phyloP scores from a whole-genome alignment of 805 yeast species.

The Ogataea neopini region DNA sequence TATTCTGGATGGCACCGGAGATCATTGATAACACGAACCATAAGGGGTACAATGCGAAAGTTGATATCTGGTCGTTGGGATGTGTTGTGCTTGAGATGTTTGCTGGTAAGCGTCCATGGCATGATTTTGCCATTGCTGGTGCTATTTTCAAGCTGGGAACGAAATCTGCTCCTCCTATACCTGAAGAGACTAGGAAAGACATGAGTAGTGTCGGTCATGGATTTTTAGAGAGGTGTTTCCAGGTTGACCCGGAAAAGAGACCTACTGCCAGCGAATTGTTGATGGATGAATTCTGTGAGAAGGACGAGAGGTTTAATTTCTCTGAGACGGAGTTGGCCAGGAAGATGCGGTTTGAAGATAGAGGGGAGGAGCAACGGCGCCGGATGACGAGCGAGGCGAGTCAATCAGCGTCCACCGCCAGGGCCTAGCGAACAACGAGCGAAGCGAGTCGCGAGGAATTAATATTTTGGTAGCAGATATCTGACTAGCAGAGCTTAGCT shows the following conservation, averaged over 20 bases:
- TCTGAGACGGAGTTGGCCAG: conserved; percentile 33
- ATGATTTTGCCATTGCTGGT: conserved; percentile 89
- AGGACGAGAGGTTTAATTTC: conserved; percentile 30
- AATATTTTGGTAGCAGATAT: too few relatives aligned
- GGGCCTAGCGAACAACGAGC: too few relatives aligned
- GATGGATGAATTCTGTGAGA: conserved; percentile 43
- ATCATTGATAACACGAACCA: conserved; percentile 83
- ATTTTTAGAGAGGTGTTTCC: conserved; percentile 77
- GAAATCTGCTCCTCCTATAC: conserved; percentile 92
- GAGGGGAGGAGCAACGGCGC: conserved; percentile 28
- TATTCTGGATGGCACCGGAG: conserved; percentile 99
- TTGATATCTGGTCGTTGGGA: conserved; percentile 97
- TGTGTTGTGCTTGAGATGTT: conserved; percentile 97
- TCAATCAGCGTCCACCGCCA: too few relatives aligned
- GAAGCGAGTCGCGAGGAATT: too few relatives aligned
- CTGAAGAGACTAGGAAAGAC: conserved; percentile 73
- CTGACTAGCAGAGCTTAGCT: too few relatives aligned
- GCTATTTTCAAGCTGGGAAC: conserved; percentile 90
- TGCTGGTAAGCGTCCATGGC: conserved; percentile 98
- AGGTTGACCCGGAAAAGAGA: conserved; percentile 73
- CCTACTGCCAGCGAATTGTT: conserved; percentile 80
- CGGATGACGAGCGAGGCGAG: too few relatives aligned
- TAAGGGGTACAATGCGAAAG: conserved; percentile 96
- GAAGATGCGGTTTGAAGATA: conserved; percentile 31
- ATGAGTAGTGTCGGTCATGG: conserved; percentile 66